Evolutionary conservation across 345 rosid genomes (phyloP), one percentile per base, ranked within the genome.

Genomic region (Euphorbia pulcherrima): DNA sequence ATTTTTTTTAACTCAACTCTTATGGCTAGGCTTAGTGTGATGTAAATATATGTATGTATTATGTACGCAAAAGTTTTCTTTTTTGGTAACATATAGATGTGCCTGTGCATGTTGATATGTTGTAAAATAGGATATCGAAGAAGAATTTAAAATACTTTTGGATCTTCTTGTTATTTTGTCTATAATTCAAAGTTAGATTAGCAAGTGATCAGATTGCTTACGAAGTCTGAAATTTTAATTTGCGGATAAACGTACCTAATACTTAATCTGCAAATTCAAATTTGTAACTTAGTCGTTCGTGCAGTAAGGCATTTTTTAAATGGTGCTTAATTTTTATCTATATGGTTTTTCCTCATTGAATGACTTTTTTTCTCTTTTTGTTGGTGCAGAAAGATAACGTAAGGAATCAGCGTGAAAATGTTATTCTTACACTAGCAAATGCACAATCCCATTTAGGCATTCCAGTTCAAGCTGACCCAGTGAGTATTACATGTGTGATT

Each of bases 371-470:
- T 24, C 40, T 72, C 47, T 37, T 30, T 64, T 62, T 54, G 59
- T 46, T 1, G 57, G 67, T 68, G 77, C 92, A 94, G 99, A 88
- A 83, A 73, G 97, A 89, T 74, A 94, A 89, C 75, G 74, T 87
- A 61, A 82, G 92, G 85, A 94, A 94, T 76, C 99, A 94, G 73
- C 88, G 97, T 68, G 97, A 94, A 80, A 87, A 94, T 84, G 82
- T 89, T 70, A 86, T 91, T 79, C 97, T 94, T 76, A 58, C 83
- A 18, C 69, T 94, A 37, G 92, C 99, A 73, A 94, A 94, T 71
- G 89, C 96, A 70, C 99, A 94, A 68, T 87, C 89, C 69, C 95
- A 87, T 74, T 87, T 85, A 63, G 80, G 80, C 53, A 47, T 85
- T 73, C 95, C 90, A 41, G 65, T 63, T 21, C 86, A 68, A 68